Evolutionary conservation across 2,329 filamentous ascomycete genomes (phyloP).

Genomic region (Dryadomyces sulphureus): DNA sequence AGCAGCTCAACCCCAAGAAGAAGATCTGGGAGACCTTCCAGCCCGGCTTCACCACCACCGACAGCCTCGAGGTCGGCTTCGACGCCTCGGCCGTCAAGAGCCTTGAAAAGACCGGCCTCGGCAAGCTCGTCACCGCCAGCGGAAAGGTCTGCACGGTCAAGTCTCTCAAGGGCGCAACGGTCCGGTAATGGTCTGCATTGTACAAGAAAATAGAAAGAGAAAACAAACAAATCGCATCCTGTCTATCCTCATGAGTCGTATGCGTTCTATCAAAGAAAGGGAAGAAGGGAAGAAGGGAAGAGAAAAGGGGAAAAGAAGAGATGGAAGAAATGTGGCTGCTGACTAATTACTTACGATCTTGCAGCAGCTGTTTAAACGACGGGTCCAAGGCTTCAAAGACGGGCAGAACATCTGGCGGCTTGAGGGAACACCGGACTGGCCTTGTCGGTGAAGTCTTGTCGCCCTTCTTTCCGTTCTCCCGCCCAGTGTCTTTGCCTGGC

Average conservation of each 20-base stretch:
- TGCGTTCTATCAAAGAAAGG: not conserved
- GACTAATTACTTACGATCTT: not conserved
- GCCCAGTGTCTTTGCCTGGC: conserved; percentile 15
- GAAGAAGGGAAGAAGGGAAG: not conserved
- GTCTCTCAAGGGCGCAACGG: conserved; percentile 63
- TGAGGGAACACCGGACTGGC: not conserved
- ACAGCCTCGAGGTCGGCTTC: conserved; percentile 68
- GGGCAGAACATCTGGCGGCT: conserved; percentile 1
- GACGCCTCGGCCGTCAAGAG: conserved; percentile 65
- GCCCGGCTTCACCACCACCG: conserved; percentile 87
- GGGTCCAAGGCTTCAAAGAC: not conserved
- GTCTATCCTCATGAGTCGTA: not conserved
- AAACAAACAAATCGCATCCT: too few relatives aligned
- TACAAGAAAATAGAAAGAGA: too few relatives aligned
- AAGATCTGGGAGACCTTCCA: conserved; percentile 98
- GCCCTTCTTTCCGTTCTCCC: not conserved
- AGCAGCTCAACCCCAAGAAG: conserved; percentile 95
- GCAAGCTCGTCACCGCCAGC: conserved; percentile 58
- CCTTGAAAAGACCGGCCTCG: conserved; percentile 53
- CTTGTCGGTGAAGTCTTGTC: too few relatives aligned
- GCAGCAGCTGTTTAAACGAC: not conserved
- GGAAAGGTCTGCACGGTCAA: conserved; percentile 75
- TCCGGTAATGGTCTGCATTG: conserved; percentile 44
- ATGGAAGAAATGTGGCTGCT: not conserved
- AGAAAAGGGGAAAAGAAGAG: not conserved